Evolutionary conservation across 495 filamentous ascomycete genomes (phyloP), one percentile per base, ranked within the genome.

Genomic region (Cetradonia linearis): DNA sequence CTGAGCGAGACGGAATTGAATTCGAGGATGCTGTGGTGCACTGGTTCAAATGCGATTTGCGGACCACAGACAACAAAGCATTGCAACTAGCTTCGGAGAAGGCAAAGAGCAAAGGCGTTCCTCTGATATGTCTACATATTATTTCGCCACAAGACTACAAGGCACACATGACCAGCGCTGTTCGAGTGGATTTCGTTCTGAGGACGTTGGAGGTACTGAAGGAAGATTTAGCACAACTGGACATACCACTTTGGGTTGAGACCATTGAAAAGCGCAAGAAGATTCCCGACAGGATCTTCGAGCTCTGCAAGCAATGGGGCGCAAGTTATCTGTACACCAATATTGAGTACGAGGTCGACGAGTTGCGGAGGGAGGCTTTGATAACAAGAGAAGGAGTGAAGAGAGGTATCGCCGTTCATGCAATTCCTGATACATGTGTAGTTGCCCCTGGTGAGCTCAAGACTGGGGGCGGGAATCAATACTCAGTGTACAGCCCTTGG

Each of bases 21-120:
- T 72, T 80, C 3, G 78, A 79, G 37, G 74, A 81, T 31, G 83
- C 85, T 0, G 88, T 96, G 0, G 81, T 96, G 7, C 88, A 95
- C 72, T 95, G 91, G 91, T 95, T 91, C 73, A 93, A 94, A 70
- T 83, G 81, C 59, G 91, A 95, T 70, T 71, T 96, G 52, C 77
- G 91, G 7, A 75, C 79, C 1, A 66, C 72, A 7, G 91, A 96
- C 66, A 96, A 96, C 65, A 84, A 83, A 20, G 83, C 83, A 0
- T 69, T 96, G 48, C 76, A 79, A 63, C 69, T 81, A 61, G 91
- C 91, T 3, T 83, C 78, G 46, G 74, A 84, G 62, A 81, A 81
- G 56, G 87, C 88, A 0, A 81, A 77, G 55, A 78, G 81, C 31
- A 72, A 82, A 18, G 76, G 78, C 0, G 76, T 89, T 3, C 86